Base-by-base conservation (phyloP, 768 basidiomycete genomes). In the Boletus subparvulus region DNA sequence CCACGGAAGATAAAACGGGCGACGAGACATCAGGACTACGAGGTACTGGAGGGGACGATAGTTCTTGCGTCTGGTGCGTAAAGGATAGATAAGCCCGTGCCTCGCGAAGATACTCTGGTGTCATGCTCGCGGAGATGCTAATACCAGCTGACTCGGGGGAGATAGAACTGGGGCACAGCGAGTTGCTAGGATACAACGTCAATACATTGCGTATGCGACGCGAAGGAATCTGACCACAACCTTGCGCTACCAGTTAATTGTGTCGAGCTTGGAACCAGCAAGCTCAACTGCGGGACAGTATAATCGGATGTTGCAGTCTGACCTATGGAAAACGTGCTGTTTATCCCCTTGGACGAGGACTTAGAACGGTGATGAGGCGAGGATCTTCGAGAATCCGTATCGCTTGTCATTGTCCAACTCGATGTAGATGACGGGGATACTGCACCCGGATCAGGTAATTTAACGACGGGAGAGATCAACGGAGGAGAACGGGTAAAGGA, bases 71-170 rank as follows among this genome's bases (percentile, higher is more conserved):
- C 32, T 59, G 64, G 37, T 68, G 66, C 13, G 72, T 72, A 30
- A 72, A 62, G 10, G 72, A 62, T 17, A 71, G 52, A 52, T 73
- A 73, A 12, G 70, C 70, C n/a, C 70, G 59, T 3, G 72, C 70
- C 39, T 72, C 70, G 1, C 68, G 68, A 51, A 72, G 59, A 46
- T 67, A 72, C 9, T 72, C 70, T 33, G 72, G 72, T 1, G 72
- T 72, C 60, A 69, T 60, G 52, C 58, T 70, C 28, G 69, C 69
- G 28, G 69, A 68, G 26, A 68, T 37, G 42, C 62, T 64, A 30
- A 73, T 70, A 9, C 64, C 70, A 1, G 72, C 72, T 0, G 70
- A 72, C 52, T 72, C 72, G 7, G 70, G 70, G 8, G 70, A 73
- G 42, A 73, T 68, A 12, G 70, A 68, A 19, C 70, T 72, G 2